Evolutionary conservation across 257 asterid species (phyloP).

Genomic region (Solanum paucissectum): DNA sequence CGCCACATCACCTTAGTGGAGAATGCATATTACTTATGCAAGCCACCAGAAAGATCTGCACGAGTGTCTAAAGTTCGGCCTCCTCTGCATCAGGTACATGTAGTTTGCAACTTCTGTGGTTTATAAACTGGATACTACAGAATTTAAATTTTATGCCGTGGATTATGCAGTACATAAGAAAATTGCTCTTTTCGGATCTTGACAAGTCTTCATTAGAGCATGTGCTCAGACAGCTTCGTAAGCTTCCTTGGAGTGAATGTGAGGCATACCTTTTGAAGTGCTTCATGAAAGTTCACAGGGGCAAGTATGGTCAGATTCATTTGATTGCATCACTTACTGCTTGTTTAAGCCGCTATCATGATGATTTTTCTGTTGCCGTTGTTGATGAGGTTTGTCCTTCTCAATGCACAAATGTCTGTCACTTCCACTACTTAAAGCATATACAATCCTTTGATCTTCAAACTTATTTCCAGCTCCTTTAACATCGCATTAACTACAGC

Average conservation of each 20-base stretch:
- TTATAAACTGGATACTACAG: background rate
- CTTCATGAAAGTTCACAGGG: constrained; percentile 95
- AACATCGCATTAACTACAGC: background rate
- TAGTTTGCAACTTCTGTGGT: constrained; percentile 1
- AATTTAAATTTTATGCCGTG: constrained; percentile 11
- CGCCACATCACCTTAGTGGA: constrained; percentile 94
- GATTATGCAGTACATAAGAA: constrained; percentile 75
- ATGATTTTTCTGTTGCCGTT: constrained; percentile 82
- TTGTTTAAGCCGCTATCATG: constrained; percentile 92
- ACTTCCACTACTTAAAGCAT: background rate
- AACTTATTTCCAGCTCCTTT: background rate
- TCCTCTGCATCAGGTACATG: constrained; percentile 80
- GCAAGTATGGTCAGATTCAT: constrained; percentile 97
- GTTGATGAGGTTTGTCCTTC: constrained; percentile 80
- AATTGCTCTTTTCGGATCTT: constrained; percentile 92
- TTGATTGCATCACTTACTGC: constrained; percentile 96
- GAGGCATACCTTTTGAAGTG: constrained; percentile 80
- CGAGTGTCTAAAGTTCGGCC: constrained; percentile 95
- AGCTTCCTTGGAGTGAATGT: constrained; percentile 96
- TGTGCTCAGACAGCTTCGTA: constrained; percentile 87
- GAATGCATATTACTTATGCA: constrained; percentile 96
- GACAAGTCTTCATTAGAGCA: constrained; percentile 87
- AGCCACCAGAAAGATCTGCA: constrained; percentile 99
- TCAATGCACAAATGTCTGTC: background rate
- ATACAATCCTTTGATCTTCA: background rate